Conservation (phyloP, 2,329 filamentous ascomycete species). For the Onygena corvina region DNA sequence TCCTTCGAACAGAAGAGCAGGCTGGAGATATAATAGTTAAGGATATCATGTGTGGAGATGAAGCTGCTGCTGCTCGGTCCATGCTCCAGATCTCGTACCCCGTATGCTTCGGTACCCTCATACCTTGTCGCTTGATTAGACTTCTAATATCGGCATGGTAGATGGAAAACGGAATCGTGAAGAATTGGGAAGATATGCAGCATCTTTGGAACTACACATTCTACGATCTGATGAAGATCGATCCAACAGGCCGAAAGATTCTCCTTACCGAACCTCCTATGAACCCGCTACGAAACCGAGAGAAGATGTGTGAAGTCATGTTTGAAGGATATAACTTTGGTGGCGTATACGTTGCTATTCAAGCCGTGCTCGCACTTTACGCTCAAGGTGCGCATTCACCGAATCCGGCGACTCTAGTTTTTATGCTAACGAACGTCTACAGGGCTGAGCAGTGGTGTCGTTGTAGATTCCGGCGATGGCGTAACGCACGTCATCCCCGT, state of each 20-base stretch:
- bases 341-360: conserved; percentile 94
- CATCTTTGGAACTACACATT: conserved; percentile 99
- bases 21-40: conserved; percentile 64
- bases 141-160: conserved; percentile 25
- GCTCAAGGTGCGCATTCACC: conserved; percentile 59
- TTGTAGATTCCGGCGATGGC: conserved; percentile 95
- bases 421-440: conserved; percentile 5
- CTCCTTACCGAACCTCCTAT: conserved; percentile 93
- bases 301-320: conserved; percentile 99
- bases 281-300: conserved; percentile 92
- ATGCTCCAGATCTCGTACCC: conserved; percentile 99
- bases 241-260: conserved; percentile 88
- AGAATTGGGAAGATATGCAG: conserved; percentile 99
- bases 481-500: conserved; percentile 98
- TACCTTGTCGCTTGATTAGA: not conserved
- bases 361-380: conserved; percentile 90
- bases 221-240: conserved; percentile 88
- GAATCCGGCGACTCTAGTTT: not conserved
- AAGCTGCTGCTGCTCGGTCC: conserved; percentile 85
- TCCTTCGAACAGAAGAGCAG: conserved; percentile 90
- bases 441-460: conserved; percentile 86
- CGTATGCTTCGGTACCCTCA: conserved; percentile 37
- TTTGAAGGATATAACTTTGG: conserved; percentile 94
- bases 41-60: conserved; percentile 99
- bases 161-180: conserved; percentile 99